Percentiles rank a stretch among this genome's conserved stretches.
These are phyloP conservation scores for Lactifluus pinguis DNA, from an alignment of 768 basidiomycete genomes.

Conservation along the genomic window DNA sequence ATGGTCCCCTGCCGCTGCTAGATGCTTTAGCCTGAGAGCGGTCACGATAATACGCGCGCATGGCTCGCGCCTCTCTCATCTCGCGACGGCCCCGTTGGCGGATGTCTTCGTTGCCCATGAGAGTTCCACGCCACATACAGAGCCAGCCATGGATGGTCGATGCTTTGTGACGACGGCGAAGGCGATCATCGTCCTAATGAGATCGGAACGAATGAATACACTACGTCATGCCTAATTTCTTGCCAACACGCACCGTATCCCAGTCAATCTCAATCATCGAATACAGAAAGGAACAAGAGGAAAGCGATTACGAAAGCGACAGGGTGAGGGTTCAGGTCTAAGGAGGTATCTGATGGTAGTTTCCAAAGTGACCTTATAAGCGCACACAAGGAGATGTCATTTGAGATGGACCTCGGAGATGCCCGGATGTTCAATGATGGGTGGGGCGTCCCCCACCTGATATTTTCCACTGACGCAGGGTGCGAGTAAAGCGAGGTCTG, in stretches of 20 bases:
- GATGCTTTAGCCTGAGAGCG: neutral
- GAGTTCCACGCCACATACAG: constrained; percentile 19
- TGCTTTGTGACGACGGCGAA: constrained; percentile 8
- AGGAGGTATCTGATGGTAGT: constrained; percentile 3
- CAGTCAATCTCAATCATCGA: constrained; percentile 16
- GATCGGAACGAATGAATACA: neutral
- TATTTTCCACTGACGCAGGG: neutral
- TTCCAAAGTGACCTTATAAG: constrained; percentile 3
- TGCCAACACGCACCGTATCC: constrained; percentile 8
- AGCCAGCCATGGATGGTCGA: constrained; percentile 22
- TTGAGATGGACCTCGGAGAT: constrained; percentile 5
- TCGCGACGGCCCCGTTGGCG: constrained; percentile 18
- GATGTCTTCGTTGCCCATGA: constrained; percentile 14
- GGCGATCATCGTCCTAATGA: constrained; percentile 6
- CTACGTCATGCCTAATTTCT: neutral
- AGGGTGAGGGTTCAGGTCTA: constrained; percentile 4
- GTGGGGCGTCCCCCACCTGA: neutral
- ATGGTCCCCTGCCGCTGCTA: neutral
- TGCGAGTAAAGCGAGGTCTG: neutral
- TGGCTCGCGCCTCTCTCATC: constrained; percentile 17
- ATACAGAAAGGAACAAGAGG: neutral
- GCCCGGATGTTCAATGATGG: constrained; percentile 1
- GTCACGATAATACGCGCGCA: neutral
- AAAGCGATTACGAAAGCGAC: neutral
- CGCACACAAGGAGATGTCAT: neutral